Evolutionary conservation across 441 rosid genomes (phyloP).

Genomic region (Populus hybrid): DNA sequence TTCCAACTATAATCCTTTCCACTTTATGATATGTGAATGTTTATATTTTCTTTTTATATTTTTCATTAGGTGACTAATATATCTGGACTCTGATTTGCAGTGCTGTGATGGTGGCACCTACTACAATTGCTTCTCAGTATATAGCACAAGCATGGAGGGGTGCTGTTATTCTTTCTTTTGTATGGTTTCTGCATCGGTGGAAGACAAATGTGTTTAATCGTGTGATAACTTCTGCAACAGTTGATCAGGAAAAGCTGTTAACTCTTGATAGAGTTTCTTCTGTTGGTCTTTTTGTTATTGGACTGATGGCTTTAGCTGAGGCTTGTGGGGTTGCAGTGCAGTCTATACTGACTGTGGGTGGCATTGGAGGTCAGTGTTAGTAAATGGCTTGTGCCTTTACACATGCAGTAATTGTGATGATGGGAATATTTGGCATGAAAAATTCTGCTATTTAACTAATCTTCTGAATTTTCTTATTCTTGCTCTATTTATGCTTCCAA

Average conservation of each 20-base stretch:
- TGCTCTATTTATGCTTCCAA: neutral
- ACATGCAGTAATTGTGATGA: constrained; percentile 1
- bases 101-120: constrained; percentile 77
- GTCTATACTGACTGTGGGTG: constrained; percentile 89
- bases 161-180: constrained; percentile 69
- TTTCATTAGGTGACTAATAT: neutral
- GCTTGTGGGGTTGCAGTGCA: constrained; percentile 96
- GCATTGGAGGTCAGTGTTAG: constrained; percentile 70
- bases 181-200: constrained; percentile 92
- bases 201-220: constrained; percentile 66
- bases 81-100: constrained; percentile 40
- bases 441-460: neutral
- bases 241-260: constrained; percentile 61
- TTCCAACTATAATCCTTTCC: constrained; percentile 7
- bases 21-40: neutral
- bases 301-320: constrained; percentile 85
- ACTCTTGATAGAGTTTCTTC: constrained; percentile 81
- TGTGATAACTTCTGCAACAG: constrained; percentile 39
- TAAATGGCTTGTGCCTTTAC: constrained; percentile 6
- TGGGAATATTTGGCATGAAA: neutral
- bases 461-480: neutral
- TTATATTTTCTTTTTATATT: neutral
- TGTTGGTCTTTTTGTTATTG: constrained; percentile 70
- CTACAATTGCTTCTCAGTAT: constrained; percentile 67
- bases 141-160: constrained; percentile 67